These are phyloP conservation scores for Trichoderma oligosporum DNA, from an alignment of 2,329 filamentous ascomycete species.

Conservation along the genomic window DNA sequence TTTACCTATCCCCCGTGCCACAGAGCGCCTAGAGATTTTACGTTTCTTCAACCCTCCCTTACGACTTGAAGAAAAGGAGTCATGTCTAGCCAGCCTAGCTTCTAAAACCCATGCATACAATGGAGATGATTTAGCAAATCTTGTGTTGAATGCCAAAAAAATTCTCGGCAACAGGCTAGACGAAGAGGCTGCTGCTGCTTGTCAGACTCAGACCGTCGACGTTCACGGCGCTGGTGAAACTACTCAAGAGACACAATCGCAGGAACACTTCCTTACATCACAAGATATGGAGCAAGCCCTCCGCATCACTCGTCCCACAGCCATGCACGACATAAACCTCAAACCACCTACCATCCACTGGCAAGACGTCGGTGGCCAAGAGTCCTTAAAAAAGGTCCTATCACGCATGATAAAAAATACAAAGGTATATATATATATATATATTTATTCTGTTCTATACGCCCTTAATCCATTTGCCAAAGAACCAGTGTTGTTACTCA, in stretches of 20 bases:
- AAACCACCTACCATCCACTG: slow-evolving; percentile 83
- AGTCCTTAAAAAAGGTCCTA: slow-evolving; percentile 64
- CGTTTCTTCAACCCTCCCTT: slow-evolving; percentile 52
- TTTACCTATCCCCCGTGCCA: slow-evolving; percentile 70
- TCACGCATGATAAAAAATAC: slow-evolving; percentile 46
- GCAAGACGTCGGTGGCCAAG: slow-evolving; percentile 84
- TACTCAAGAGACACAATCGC: not conserved
- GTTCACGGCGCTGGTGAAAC: slow-evolving; percentile 2
- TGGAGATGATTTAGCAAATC: slow-evolving; percentile 66
- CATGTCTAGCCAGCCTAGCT: slow-evolving; percentile 57
- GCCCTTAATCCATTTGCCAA: not conserved
- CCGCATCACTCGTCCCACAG: slow-evolving; percentile 68
- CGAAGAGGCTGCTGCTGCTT: slow-evolving; percentile 20
- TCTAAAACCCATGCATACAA: slow-evolving; percentile 85
- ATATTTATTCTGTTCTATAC: not conserved
- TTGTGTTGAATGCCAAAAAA: slow-evolving; percentile 45
- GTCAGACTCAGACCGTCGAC: not conserved
- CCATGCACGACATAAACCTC: slow-evolving; percentile 84
- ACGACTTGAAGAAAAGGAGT: slow-evolving; percentile 46
- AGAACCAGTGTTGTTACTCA: not conserved
- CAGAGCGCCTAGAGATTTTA: slow-evolving; percentile 70
- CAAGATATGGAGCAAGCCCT: slow-evolving; percentile 64
- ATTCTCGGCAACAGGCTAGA: slow-evolving; percentile 29
- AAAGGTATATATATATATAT: too few relatives aligned
- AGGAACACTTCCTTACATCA: slow-evolving; percentile 32